Evolutionary conservation across 805 yeast genomes (phyloP), one percentile per base, ranked within the genome.

Genomic region (Ogataea pignaliae): DNA sequence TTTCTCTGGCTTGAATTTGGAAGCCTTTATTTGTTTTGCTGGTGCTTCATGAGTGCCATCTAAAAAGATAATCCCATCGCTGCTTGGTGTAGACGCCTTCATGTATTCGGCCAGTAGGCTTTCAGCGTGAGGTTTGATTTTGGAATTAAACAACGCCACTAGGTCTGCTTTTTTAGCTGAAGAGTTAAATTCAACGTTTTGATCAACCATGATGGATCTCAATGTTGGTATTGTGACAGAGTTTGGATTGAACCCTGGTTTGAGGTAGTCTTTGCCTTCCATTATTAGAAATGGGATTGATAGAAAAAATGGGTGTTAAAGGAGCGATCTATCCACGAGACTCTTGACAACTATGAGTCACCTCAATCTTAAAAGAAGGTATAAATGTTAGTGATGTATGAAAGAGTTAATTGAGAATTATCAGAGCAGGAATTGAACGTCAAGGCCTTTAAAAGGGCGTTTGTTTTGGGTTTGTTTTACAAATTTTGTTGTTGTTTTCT

Each of bases 161-260:
- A 89, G 70, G 11, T 78, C 80, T 7, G 76, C 65, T 61, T 91
- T 91, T 58, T 82, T 86, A 6, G 89, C 83, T 37, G 74, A 69
- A 1, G 84, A 68, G 0, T 85, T 73, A 57, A 72, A 82, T 1
- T 65, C 61, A n/a, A 90, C 69, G n/a, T 76, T 72, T 57, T 88
- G 76, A 43, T 77, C 81, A 11, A 71, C 63, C 42, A 91, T 69
- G 17, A 88, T 72, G 17, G 79, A 74, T 55, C 93, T 75, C 57
- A 91, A 70, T 46, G 85, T 79, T 3, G 89, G 79, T 17, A 87
- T 81, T 41, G 80, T 84, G 51, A 85, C 67, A 34, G 72, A 67
- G 21, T 72, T 66, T 7, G 91, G 85, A 58, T 88, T 81, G 61
- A 86, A 88, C n/a, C 73, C 69, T 3, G 66, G 64, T 28, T 58